Base-by-base conservation (phyloP, 1,284 basidiomycete species). In the Puccinia polysora region DNA sequence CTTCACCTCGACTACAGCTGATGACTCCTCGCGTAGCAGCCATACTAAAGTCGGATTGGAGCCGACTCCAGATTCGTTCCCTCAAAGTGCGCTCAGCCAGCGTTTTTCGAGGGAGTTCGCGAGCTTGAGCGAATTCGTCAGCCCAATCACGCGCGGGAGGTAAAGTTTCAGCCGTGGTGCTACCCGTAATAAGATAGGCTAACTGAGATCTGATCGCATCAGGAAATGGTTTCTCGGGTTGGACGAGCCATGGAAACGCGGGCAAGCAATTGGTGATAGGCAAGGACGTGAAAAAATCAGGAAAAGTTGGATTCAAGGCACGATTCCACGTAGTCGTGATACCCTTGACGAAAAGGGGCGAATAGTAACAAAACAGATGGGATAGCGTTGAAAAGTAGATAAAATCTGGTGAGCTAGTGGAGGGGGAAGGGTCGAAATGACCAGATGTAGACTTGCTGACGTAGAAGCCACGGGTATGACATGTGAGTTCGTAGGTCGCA, bases 101-200 rank as follows among this genome's bases (percentile, higher is more conserved):
- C 18, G 78, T 81, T 32, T 78, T 76, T 70, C 80, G 79, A 12
- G 84, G 83, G 45, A 85, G 78, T 78, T 85, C 84, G 64, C 82
- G 80, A 74, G 83, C 81, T 45, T 83, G 82, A 74, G 84, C 83
- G 45, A 85, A 81, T 79, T 85, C 84, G 75, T 85, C 84, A 77
- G 85, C 85, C 84, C 84, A 85, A 77, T 85, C 84, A 68, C 84
- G 80, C 4, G 83, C 82, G 23, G 80, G 80, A 68, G 84, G 84
- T 32, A 85, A 79, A 18, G 80, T 81, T 63, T 85, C 83, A 30
- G 82, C 79, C 1, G 80, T 80, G 68, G 78, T 82, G 49, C 82
- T 83, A 36, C 84, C 84, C 0, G 83, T 83, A 75, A 84, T 81
- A 49, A 85, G 80, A 80, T 83, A 85, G 4, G 84, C 84, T 15